Evolutionary conservation across 306 rosid genomes (phyloP), one percentile per base, ranked within the genome.

Genomic region (Senna tora): DNA sequence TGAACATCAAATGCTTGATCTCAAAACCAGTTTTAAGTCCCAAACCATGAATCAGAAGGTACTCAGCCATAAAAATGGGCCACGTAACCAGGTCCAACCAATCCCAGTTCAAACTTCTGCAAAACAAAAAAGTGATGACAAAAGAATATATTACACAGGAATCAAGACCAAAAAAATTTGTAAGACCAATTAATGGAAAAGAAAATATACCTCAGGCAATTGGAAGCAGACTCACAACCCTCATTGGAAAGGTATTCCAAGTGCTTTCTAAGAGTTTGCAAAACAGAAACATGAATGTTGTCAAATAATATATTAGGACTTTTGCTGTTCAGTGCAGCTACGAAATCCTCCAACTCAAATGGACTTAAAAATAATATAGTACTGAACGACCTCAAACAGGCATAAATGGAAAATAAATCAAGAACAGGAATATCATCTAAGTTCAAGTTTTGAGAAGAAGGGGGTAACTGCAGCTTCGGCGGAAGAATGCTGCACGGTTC

Each of bases 71-170:
- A 84, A 89, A 95, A 77, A 91, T 75, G 28, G 97, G 99, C 99
- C 99, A 95, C 4, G 99, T 86, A 70, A 91, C 79, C 81, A 81
- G 68, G 86, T 95, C 99, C 83, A 95, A 78, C 57, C 86, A 85
- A 84, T 89, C 96, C 99, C 99, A 95, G 84, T 95, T 95, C 74
- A 95, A 88, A 82, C 87, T 85, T 87, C 99, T 95, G 78, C 79
- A 82, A 49, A 22, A 22, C 43, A 45, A 28, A 36, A 71, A 84
- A 72, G 65, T 75, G 12, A 50, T 36, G 65, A 56, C 0, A 75
- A 75, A 30, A 67, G 69, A 58, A 51, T 50, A 77, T 30, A 53
- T 73, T 74, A 50, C 38, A 55, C 43, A 33, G 25, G 46, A 20
- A 72, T 71, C 59, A 69, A 17, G 36, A 51, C 51, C 58, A 67